A percentile compares a stretch with the other conserved stretches of the same genome.
Conservation (phyloP, 2,329 filamentous ascomycete species). For the Neophaeococcomyces mojaviensis region DNA sequence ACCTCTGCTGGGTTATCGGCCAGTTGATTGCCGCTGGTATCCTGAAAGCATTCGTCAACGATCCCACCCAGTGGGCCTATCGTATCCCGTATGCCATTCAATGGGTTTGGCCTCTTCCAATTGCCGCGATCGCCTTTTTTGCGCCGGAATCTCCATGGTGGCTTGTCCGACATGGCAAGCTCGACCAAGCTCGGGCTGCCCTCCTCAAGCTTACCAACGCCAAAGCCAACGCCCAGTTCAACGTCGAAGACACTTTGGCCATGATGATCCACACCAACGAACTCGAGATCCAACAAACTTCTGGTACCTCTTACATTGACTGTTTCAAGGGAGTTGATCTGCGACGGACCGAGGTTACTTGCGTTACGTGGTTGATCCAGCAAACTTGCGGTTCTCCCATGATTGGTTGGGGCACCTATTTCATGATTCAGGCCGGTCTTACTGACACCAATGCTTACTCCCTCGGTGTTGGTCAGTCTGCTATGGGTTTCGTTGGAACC, state of each 20-base stretch:
- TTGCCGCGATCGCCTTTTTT: constrained; percentile 19
- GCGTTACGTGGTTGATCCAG: constrained; percentile 40
- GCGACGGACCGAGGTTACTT: constrained; percentile 37
- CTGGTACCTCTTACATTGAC: constrained; percentile 27
- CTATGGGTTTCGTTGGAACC: constrained; percentile 50
- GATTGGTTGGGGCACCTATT: constrained; percentile 57
- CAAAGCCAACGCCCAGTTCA: constrained; percentile 23
- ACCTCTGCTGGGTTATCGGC: constrained; percentile 36
- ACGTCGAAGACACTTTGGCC: constrained; percentile 25
- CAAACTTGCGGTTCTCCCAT: constrained; percentile 58
- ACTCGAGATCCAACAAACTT: constrained; percentile 22
- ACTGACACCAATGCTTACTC: constrained; percentile 28
- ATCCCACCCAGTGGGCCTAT: constrained; percentile 29
- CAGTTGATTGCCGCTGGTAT: constrained; percentile 33
- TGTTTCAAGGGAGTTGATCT: constrained; percentile 29
- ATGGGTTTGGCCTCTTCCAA: constrained; percentile 25
- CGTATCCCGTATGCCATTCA: constrained; percentile 32
- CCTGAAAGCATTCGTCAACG: constrained; percentile 25
- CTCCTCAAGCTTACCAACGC: constrained; percentile 38
- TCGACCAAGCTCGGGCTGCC: constrained; percentile 40
- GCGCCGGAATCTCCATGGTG: constrained; percentile 47
- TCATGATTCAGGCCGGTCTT: constrained; percentile 46
- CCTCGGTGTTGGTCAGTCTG: constrained; percentile 52
- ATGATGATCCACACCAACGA: constrained; percentile 26
- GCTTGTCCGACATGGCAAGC: constrained; percentile 42